Evolutionary conservation across 345 rosid species (phyloP).

Genomic region (Xanthoceras sorbifolium): DNA sequence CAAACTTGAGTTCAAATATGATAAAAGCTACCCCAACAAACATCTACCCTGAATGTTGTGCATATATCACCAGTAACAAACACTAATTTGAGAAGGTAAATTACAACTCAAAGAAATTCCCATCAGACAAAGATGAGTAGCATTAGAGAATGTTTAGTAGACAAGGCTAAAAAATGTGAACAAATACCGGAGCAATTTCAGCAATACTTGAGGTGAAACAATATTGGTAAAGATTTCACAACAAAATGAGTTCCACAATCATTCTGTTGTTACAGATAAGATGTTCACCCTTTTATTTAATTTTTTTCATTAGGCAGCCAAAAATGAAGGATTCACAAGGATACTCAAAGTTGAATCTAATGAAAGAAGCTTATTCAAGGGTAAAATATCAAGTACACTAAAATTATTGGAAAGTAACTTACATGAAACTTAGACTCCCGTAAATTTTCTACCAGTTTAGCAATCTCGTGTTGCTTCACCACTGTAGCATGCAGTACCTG

Average conservation of each 20-base stretch:
- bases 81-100: no score
- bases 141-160: neutral
- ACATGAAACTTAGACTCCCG: slow-evolving; percentile 62
- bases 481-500: slow-evolving; percentile 78
- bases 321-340: no score
- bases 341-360: neutral
- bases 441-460: slow-evolving; percentile 57
- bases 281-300: no score
- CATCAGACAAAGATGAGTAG: neutral
- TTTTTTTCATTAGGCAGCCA: neutral
- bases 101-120: neutral
- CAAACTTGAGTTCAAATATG: no score
- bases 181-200: no score
- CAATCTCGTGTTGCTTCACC: slow-evolving; percentile 76
- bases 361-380: neutral
- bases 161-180: no score
- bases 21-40: no score
- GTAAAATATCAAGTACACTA: neutral
- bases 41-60: no score
- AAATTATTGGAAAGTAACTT: slow-evolving; percentile 31
- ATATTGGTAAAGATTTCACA: neutral
- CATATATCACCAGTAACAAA: no score
- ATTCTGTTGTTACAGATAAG: neutral
- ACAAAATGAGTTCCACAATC: neutral
- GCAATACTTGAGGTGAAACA: neutral